A percentile compares a stretch with the other conserved stretches of the same genome.
Evolutionary conservation across 768 basidiomycete genomes (phyloP).

Genomic region (Lactarius sp.): DNA sequence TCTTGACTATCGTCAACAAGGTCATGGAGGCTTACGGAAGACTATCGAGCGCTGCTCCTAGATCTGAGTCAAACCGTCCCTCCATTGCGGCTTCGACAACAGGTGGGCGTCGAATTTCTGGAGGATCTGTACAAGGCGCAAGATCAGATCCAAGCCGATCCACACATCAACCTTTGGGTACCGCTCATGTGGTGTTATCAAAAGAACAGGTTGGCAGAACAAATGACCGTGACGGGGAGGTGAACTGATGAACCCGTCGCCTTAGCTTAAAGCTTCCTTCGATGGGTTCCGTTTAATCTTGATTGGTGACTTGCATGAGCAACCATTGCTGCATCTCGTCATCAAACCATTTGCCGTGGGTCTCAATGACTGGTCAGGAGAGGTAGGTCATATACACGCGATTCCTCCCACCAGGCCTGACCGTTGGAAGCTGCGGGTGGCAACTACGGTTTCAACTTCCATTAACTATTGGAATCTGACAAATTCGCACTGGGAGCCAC

Average conservation of each 20-base stretch:
- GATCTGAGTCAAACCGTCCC: constrained; percentile 21
- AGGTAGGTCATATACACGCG: constrained; percentile 44
- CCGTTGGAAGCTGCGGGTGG: constrained; percentile 65
- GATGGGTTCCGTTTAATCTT: constrained; percentile 91
- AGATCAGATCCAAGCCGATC: constrained; percentile 8
- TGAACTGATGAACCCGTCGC: neutral
- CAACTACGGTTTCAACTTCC: constrained; percentile 72
- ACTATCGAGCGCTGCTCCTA: constrained; percentile 31
- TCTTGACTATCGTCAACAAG: constrained; percentile 79
- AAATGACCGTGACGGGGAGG: neutral
- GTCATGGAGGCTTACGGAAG: constrained; percentile 72
- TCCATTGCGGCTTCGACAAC: constrained; percentile 15
- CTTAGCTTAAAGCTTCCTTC: constrained; percentile 75
- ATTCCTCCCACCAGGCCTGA: neutral
- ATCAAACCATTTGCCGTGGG: constrained; percentile 78
- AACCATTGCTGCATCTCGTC: constrained; percentile 87
- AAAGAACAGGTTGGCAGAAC: constrained; percentile 67
- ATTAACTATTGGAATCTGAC: constrained; percentile 96
- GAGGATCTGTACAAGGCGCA: constrained; percentile 1
- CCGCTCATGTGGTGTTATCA: constrained; percentile 53
- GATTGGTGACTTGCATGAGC: constrained; percentile 92
- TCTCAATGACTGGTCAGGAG: constrained; percentile 91
- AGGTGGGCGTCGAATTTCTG: constrained; percentile 2
- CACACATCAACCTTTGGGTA: constrained; percentile 27
- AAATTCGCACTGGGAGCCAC: constrained; percentile 97